Evolutionary conservation across 345 rosid species (phyloP), one percentile per base, ranked within the genome.

Genomic region (Alliaria petiolata): DNA sequence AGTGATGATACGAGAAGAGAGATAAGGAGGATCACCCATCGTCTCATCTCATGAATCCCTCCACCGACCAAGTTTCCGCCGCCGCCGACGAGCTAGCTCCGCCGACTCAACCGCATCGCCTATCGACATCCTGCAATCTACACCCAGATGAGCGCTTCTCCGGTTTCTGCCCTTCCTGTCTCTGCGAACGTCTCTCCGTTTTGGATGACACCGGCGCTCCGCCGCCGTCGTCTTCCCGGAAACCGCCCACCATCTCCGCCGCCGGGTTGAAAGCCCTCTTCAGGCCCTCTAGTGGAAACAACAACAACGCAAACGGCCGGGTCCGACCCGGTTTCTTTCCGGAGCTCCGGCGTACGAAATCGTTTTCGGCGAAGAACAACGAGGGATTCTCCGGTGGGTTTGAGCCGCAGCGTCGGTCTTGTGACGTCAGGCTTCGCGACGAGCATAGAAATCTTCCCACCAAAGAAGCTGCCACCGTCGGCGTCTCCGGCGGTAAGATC

Each of bases 131-230:
- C 60, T 95, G 99, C 42, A 85, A 85, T 46, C 82, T 91, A 43
- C 99, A 92, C 69, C 99, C 98, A 2, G 89, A 90, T 17, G 97
- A 92, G 71, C 81, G 79, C 1, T 95, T 88, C 85, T 88, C 97
- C 45, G 91, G 95, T 33, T 95, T 95, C 77, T 95, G 99, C 61
- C 97, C 99, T 69, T 84, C 88, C 35, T 95, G 98, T 83, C 98
- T 95, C 84, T 95, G 92, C 81, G 98, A 95, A 67, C 98, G 99
- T 7, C 99, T 95, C 69, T 78, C 92, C 49, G 83, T 82, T 42
- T 80, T 95, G 77, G 95, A 95, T 51, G 88, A 74, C 65, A 72
- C 60, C 65, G 70, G 83, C 53, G 70, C 55, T 70, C 81, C 68
- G 34, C 85, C 50, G 7, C 79, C 34, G 43, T 91, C 39, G 8